These are phyloP conservation scores for Detonula confervacea DNA, from an alignment of 352 stramenopile species.

Conservation along the genomic window DNA sequence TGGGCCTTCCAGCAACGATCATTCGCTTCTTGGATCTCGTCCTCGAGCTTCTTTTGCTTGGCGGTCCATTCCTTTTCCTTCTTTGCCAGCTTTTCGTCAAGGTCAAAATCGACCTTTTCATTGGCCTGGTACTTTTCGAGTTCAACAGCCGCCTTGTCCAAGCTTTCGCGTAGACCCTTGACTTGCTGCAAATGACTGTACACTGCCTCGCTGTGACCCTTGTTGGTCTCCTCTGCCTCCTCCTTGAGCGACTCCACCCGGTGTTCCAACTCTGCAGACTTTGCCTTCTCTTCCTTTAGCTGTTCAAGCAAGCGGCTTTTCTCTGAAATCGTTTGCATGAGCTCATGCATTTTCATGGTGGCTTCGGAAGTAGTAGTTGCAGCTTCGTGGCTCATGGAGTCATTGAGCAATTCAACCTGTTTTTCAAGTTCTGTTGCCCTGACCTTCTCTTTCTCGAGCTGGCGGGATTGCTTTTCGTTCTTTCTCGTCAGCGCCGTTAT, in stretches of 20 bases:
- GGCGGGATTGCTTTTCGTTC: background rate
- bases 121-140: constrained; percentile 31
- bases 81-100: background rate
- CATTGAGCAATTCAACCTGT: background rate
- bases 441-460: constrained; percentile 2
- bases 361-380: background rate
- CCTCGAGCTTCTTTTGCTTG: background rate
- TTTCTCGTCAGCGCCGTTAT: background rate
- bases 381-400: background rate
- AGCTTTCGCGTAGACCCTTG: constrained; percentile 34
- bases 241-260: constrained; percentile 23
- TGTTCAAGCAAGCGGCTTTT: background rate
- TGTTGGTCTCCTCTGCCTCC: background rate
- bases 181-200: constrained; percentile 50
- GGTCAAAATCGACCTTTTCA: constrained; percentile 2
- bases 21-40: constrained; percentile 15
- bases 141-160: constrained; percentile 49
- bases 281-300: constrained; percentile 18
- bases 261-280: constrained; percentile 23
- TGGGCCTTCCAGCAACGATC: constrained; percentile 12
- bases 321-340: constrained; percentile 5
- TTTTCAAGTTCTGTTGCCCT: background rate
- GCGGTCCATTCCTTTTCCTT: constrained; percentile 23
- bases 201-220: constrained; percentile 40
- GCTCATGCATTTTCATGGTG: constrained; percentile 12